Evolutionary conservation across 441 rosid genomes (phyloP), one percentile per base, ranked within the genome.

Genomic region (Populus hybrid): DNA sequence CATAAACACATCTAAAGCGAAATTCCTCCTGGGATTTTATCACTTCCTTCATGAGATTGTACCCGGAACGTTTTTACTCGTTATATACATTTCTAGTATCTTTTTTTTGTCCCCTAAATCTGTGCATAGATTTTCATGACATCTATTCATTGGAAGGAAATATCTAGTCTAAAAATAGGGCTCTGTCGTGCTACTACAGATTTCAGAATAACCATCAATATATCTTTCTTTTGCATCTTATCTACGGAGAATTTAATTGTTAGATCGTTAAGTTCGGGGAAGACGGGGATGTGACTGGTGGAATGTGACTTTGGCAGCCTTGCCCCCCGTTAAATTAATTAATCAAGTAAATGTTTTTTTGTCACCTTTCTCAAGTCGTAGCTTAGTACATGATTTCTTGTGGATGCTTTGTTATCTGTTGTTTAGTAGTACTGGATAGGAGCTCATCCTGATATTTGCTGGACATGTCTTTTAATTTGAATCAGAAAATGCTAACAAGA

Each of bases 31-130:
- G 56, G 72, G 66, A 74, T 72, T 18, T 42, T 28, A 24, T 61
- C 28, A 64, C n/a, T n/a, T n/a, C n/a, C 35, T 33, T 67, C 73
- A 75, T 21, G 79, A 78, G 75, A 72, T 71, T 70, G 77, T 75
- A 73, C 70, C 56, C 20, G 56, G 1, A 45, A 45, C 56, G 2
- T 45, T 16, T 45, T 45, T 14, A 45, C 56, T 45, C 56, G 56
- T 4, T 45, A 45, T 45, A 45, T 45, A 45, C 56, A 45, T 45
- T 45, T 14, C 56, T 45, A 45, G 0, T 45, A 45, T 14, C 56
- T 4, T 45, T 4, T 45, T 45, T 45, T 4, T 14, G 56, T 1
- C 56, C 56, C 20, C 56, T 0, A 45, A 45, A 45, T 45, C 56
- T 12, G 56, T 45, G 56, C 3, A 45, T 45, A 45, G 56, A 45